Evolutionary conservation across 2,329 filamentous ascomycete genomes (phyloP).

Genomic region (Penicillium frequentans): DNA sequence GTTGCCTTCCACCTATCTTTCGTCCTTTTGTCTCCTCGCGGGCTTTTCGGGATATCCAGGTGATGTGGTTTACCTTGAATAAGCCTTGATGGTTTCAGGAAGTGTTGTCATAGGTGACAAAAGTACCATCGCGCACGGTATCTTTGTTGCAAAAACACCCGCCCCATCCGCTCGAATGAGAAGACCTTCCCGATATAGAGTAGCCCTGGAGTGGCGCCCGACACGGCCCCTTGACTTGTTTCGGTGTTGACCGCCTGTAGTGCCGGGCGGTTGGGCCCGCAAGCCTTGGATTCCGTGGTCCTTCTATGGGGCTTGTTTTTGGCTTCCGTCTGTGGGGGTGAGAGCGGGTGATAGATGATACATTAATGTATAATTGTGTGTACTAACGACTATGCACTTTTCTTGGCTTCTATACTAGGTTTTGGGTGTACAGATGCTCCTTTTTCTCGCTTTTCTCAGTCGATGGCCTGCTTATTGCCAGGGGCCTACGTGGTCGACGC

Average conservation of each 20-base stretch:
- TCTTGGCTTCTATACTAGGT: neutral
- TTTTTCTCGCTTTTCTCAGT: neutral
- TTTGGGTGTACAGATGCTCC: neutral
- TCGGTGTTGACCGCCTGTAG: neutral
- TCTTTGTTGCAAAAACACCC: neutral
- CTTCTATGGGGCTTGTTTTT: neutral
- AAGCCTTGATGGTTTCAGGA: neutral
- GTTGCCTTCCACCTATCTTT: neutral
- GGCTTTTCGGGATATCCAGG: neutral
- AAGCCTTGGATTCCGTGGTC: neutral
- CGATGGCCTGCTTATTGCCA: neutral
- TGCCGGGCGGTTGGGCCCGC: neutral
- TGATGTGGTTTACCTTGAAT: neutral
- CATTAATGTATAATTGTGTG: neutral
- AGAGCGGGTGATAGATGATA: neutral
- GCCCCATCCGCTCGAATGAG: conserved; percentile 1
- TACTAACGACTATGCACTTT: neutral
- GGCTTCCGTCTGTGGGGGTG: neutral
- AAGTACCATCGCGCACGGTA: conserved; percentile 1
- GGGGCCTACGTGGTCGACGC: neutral
- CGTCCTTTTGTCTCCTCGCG: neutral
- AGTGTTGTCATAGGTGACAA: neutral
- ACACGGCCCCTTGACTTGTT: neutral
- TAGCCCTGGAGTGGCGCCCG: neutral
- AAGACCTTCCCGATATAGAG: neutral